Base-by-base conservation (phyloP, 768 basidiomycete genomes). In the Rhodocollybia butyracea region DNA sequence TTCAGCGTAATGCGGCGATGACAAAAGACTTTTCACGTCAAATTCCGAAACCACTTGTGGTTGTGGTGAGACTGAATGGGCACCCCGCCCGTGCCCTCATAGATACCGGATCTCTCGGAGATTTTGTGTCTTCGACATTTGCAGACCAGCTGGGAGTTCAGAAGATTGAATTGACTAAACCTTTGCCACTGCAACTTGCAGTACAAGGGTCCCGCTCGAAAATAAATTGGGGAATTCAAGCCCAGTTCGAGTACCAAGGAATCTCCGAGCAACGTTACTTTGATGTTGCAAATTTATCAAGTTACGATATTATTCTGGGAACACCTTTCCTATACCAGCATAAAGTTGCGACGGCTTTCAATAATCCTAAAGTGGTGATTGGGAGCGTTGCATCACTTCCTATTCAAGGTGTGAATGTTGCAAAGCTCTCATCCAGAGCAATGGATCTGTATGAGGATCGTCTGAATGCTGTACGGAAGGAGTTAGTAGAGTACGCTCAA, bases 221-320 rank as follows among this genome's bases (percentile, higher is more conserved):
- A 47, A 63, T 80, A 0, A 77, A 72, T 47, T 64, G 30, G 22
- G 45, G 62, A 0, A 58, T 66, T 0, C 53, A 30, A 3, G 72
- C 60, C 0, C 8, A 61, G 3, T 32, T 78, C 3, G 34, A 60
- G 8, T 79, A 76, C 58, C 71, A 77, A 55, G 22, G 41, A 0
- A 71, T 79, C 0, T 58, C 65, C 7, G 66, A 68, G 12, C 19
- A 54, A 0, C 58, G 66, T 2, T 31, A 54, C 6, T 75, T 76
- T 53, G 66, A 76, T 47, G 61, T 80, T 0, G 66, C 67, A 0
- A 79, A 79, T 51, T 2, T 79, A 0, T 64, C 67, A 0, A 67
- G 56, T 8, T 78, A 81, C 51, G 72, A 80, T 46, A 0, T 75
- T 0, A 73, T 78, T 2, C 59, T 78, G 0, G 73, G 77, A 1